phyloP scores from a whole-genome alignment of 345 rosid genomes.

The Eucalyptus caleyi region DNA sequence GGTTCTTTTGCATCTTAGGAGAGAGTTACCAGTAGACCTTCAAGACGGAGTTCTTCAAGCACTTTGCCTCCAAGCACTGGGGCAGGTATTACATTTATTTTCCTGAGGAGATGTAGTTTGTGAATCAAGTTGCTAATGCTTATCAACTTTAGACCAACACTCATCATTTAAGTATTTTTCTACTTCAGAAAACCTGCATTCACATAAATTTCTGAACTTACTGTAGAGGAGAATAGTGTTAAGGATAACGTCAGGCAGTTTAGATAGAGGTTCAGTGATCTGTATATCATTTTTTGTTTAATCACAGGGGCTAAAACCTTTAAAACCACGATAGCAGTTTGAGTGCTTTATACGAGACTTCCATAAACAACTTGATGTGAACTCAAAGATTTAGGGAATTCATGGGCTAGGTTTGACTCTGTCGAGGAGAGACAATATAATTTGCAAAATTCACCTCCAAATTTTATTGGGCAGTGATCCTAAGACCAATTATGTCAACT shows the following conservation, averaged over 20 bases:
- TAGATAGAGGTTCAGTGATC: background rate
- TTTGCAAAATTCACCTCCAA: background rate
- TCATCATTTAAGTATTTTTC: background rate
- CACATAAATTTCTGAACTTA: background rate
- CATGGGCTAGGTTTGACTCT: background rate
- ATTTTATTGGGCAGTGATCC: background rate
- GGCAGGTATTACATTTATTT: conserved; percentile 46
- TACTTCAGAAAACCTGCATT: background rate
- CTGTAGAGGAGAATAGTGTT: background rate
- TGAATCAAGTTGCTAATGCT: background rate
- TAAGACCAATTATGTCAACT: background rate
- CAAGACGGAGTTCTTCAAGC: conserved; percentile 87
- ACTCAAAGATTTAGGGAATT: background rate
- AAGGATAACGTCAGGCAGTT: background rate
- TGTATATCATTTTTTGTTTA: background rate
- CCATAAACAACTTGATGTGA: background rate
- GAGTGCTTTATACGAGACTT: background rate
- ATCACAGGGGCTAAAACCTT: background rate
- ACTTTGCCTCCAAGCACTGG: conserved; percentile 89
- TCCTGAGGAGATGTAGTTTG: background rate
- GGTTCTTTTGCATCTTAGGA: conserved; percentile 21
- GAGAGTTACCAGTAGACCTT: conserved; percentile 84
- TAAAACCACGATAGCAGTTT: background rate
- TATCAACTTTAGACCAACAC: background rate
- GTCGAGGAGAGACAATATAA: background rate